Base-by-base conservation (phyloP, 805 yeast species). In the Wickerhamomyces canadensis region DNA sequence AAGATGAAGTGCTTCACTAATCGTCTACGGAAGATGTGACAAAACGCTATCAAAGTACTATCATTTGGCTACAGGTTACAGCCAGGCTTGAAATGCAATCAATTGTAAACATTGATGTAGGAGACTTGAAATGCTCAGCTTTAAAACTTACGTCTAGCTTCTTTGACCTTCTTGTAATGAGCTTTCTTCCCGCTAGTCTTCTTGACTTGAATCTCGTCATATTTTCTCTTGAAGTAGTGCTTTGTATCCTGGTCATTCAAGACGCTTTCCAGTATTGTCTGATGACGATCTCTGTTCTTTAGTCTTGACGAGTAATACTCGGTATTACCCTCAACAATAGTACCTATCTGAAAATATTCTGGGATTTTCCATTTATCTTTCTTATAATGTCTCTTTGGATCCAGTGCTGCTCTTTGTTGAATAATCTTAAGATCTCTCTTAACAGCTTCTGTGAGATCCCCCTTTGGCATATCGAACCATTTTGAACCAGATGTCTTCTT, bases 301-400 rank as follows among this genome's bases (percentile, higher is more conserved):
- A 91, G 49, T 44, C 94, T 69, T 5, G 77, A 64, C 27, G 80
- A 74, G 63, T 70, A 85, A 59, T 71, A 86, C 56, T 91, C 97
- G 2, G 85, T 70, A 45, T 80, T 78, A 30, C 88, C 91, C 49
- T 84, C 93, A 19, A 89, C 61, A 26, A 93, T 75, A 0, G 96
- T 88, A 13, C 98, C 98, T 49, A 84, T 74, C 41, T 91, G 93
- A 58, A 93, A 88, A 47, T 70, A 76, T 52, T 84, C 85, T 32
- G 95, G 91, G 7, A 72, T 69, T 34, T 69, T 71, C 83, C 88
- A 82, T 43, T 78, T 78, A 41, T 83, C 93, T 58, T 85, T 86
- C 62, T 85, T 87, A 63, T 93, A 93, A 62, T 87, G 96, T 51
- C 97, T 75, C 63, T 93, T 93, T 7, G 97, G 98, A 57, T 93